Base-by-base conservation (phyloP, 2,329 filamentous ascomycete genomes). In the Aureobasidium melanogenum region DNA sequence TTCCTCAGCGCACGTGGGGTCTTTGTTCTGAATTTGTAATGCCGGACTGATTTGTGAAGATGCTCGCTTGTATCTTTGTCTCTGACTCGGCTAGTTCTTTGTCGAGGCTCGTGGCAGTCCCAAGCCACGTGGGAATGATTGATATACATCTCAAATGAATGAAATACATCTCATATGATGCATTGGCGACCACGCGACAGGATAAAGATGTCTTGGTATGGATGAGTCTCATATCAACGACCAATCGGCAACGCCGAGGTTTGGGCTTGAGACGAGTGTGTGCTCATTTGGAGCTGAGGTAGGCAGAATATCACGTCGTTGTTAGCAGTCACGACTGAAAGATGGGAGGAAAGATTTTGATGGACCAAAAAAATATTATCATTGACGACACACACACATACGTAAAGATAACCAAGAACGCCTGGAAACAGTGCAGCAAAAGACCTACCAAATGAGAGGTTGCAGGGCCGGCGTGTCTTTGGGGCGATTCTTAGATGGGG, bases 11-110 rank as follows among this genome's bases (percentile, higher is more conserved):
- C 54, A 46, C 54, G 41, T 57, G 54, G 54, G 26, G 19, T 36
- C 54, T 57, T 57, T 47, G 54, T 57, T 34, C 41, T 28, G 15
- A n/a, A 57, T 57, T 57, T 47, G 39, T 46, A n/a, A 46, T 46
- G 39, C 26, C 36, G 1, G 14, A 6, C 2, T 36, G 32, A 36
- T 51, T 51, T 51, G 47, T 10, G 15, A 36, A 36, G 10, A 22
- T 15, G 26, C 41, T 57, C 30, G 54, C 41, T 57, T 36, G 15
- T 46, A 30, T 57, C 54, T 57, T 57, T 57, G 54, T 57, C 28
- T 19, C 4, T 10, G 22, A 6, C 17, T 24, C 14, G 28, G 14
- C n/a, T 17, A 2, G 14, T 34, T 8, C 41, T 36, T 57, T 57
- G 54, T 46, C 12, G 9, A 10, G 14, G 10, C 38, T 22, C 38